Percentiles rank a stretch among this genome's conserved stretches.
phyloP scores from a whole-genome alignment of 208 protist genomes.

The Leishmania tarentolae region DNA sequence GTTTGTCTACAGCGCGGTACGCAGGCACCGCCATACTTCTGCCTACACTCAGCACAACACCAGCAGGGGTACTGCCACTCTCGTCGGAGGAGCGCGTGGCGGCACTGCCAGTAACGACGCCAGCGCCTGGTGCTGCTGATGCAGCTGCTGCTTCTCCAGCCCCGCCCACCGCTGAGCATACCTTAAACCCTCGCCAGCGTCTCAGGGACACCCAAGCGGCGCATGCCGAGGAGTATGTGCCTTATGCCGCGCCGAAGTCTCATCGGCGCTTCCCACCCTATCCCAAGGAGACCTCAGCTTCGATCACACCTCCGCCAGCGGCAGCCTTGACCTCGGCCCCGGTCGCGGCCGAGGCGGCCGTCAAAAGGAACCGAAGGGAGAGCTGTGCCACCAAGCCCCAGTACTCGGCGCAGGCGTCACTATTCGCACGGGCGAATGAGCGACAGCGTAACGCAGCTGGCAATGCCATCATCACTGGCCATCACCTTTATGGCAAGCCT shows the following conservation, averaged over 20 bases:
- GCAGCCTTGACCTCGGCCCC: constrained; percentile 5
- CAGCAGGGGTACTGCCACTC: constrained; percentile 3
- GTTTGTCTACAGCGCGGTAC: constrained; percentile 1
- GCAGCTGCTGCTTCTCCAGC: background rate
- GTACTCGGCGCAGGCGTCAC: background rate
- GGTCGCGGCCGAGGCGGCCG: constrained; percentile 1
- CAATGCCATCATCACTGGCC: background rate
- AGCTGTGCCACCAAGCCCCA: background rate
- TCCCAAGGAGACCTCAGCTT: background rate
- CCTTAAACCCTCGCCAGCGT: constrained; percentile 28
- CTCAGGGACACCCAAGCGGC: constrained; percentile 7
- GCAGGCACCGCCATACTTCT: background rate
- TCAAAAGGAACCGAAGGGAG: constrained; percentile 6
- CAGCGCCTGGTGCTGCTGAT: background rate
- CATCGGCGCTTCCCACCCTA: background rate
- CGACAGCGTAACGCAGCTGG: background rate
- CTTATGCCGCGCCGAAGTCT: background rate
- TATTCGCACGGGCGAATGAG: background rate
- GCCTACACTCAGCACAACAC: background rate
- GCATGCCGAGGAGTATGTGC: background rate
- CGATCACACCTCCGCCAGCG: background rate
- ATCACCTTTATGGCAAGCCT: background rate
- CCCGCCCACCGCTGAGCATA: constrained; percentile 17
- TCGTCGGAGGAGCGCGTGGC: constrained; percentile 11
- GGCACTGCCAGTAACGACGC: background rate